These are phyloP conservation scores for Ophiocytium majus DNA, from an alignment of 352 stramenopile genomes.

Conservation along the genomic window DNA sequence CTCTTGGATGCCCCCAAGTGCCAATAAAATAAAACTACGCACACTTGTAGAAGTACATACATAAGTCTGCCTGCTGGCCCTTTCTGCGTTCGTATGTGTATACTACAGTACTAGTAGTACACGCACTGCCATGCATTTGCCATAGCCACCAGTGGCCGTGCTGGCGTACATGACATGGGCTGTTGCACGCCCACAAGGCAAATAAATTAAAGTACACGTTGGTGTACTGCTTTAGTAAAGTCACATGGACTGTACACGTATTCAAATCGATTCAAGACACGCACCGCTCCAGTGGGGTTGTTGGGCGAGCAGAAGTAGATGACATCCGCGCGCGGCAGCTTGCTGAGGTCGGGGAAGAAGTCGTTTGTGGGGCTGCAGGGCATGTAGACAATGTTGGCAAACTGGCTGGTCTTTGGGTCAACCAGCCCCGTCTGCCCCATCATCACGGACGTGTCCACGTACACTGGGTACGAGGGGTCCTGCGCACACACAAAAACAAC, in stretches of 20 bases:
- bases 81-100: too few species aligned
- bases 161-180: too few species aligned
- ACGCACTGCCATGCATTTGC: too few species aligned
- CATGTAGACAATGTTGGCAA: slow-evolving; percentile 84
- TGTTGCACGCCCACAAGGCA: too few species aligned
- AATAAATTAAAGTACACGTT: too few species aligned
- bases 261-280: neutral
- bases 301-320: slow-evolving; percentile 82
- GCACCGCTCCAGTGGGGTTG: slow-evolving; percentile 78
- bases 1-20: too few species aligned
- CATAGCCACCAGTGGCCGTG: too few species aligned
- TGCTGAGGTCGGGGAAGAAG: slow-evolving; percentile 76
- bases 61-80: too few species aligned
- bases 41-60: too few species aligned
- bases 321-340: slow-evolving; percentile 70
- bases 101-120: too few species aligned
- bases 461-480: slow-evolving; percentile 80
- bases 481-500: slow-evolving; percentile 62
- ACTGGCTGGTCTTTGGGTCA: slow-evolving; percentile 70
- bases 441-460: slow-evolving; percentile 80
- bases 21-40: too few species aligned
- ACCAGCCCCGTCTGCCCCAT: slow-evolving; percentile 68
- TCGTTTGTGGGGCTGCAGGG: slow-evolving; percentile 73
- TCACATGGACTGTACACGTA: slow-evolving; percentile 6
- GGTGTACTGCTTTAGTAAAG: too few species aligned